Percentiles rank a stretch among this genome's conserved stretches.
Evolutionary conservation across 2,329 filamentous ascomycete genomes (phyloP).

Genomic region (Aspergillus sp.): DNA sequence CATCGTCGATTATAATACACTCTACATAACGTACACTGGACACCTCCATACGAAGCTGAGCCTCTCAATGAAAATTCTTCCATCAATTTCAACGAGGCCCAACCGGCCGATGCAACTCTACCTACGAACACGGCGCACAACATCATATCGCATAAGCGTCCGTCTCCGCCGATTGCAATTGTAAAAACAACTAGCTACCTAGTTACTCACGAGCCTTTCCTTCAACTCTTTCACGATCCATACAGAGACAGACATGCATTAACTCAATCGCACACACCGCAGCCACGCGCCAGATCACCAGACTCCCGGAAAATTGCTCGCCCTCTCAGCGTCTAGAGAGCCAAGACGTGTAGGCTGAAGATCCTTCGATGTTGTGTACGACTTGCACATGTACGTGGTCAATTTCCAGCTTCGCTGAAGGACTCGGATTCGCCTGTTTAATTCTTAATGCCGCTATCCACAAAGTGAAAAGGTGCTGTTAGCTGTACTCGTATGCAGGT

Average conservation of each 20-base stretch:
- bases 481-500: neutral
- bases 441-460: no score
- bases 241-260: neutral
- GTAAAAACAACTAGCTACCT: neutral
- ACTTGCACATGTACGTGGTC: neutral
- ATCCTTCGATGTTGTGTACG: neutral
- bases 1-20: neutral
- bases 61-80: no score
- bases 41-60: no score
- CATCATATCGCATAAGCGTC: neutral
- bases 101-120: neutral
- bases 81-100: neutral
- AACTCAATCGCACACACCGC: constrained; percentile 2
- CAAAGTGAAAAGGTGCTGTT: no score
- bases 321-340: neutral
- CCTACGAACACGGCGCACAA: neutral
- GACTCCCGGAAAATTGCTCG: constrained; percentile 18
- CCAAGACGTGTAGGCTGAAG: neutral
- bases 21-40: neutral
- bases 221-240: neutral
- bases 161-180: neutral
- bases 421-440: neutral
- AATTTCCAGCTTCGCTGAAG: neutral
- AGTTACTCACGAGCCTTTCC: neutral
- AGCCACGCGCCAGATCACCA: constrained; percentile 26